phyloP scores from a whole-genome alignment of 2,329 filamentous ascomycete species.

The Dactylellina sp. region DNA sequence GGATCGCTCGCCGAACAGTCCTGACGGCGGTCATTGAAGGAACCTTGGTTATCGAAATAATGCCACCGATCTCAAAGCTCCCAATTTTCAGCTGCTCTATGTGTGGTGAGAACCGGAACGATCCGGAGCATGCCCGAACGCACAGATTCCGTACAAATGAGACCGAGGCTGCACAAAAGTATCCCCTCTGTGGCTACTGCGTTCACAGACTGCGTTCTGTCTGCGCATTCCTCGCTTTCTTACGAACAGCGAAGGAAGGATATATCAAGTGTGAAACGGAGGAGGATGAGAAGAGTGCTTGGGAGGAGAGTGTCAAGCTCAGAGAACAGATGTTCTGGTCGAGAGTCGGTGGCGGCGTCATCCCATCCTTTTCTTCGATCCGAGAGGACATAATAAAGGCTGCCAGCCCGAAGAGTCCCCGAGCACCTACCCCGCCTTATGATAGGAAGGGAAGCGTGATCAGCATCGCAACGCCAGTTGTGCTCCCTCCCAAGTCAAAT shows the following conservation, averaged over 20 bases:
- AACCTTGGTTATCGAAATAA: constrained; percentile 87
- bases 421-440: constrained; percentile 12
- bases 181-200: constrained; percentile 91
- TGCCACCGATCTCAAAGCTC: constrained; percentile 71
- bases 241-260: constrained; percentile 91
- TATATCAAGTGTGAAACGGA: constrained; percentile 86
- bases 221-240: constrained; percentile 91
- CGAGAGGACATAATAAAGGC: constrained; percentile 45
- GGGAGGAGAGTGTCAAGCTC: constrained; percentile 92
- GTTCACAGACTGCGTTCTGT: constrained; percentile 83
- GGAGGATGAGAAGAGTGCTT: constrained; percentile 86
- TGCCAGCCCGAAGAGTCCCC: constrained; percentile 39
- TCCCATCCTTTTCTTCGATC: constrained; percentile 70
- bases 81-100: constrained; percentile 78
- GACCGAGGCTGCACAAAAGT: constrained; percentile 84
- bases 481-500: constrained; percentile 39
- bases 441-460: constrained; percentile 27
- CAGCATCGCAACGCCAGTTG: constrained; percentile 35
- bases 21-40: constrained; percentile 85
- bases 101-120: constrained; percentile 84
- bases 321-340: constrained; percentile 98
- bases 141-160: constrained; percentile 92
- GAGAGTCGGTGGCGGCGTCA: constrained; percentile 87
- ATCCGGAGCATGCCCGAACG: constrained; percentile 77
- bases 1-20: constrained; percentile 88